Conservation (phyloP, 768 basidiomycete species). For the Cystofilobasidium macerans region DNA sequence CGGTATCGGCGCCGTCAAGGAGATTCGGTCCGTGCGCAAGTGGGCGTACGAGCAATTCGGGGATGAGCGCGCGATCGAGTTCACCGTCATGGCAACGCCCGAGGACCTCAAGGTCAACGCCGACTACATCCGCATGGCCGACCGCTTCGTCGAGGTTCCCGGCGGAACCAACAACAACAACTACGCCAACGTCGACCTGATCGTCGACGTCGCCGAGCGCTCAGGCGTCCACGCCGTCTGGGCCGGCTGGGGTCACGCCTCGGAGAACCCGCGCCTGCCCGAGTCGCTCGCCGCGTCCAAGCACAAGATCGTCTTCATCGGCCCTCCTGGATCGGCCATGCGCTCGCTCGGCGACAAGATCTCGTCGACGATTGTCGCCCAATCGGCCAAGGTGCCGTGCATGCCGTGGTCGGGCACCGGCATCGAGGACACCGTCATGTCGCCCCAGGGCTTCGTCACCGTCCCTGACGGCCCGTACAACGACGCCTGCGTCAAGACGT, state of each 20-base stretch:
- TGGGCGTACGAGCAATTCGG: constrained; percentile 99
- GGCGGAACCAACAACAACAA: constrained; percentile 99
- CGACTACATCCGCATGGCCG: constrained; percentile 99
- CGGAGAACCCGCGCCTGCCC: constrained; percentile 92
- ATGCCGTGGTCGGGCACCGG: constrained; percentile 99
- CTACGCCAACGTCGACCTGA: constrained; percentile 98
- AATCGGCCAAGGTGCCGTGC: constrained; percentile 88
- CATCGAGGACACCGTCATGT: constrained; percentile 72
- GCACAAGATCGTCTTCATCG: constrained; percentile 97
- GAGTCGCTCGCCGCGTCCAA: constrained; percentile 84
- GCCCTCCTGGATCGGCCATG: constrained; percentile 98
- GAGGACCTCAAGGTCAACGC: constrained; percentile 92
- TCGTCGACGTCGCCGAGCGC: constrained; percentile 94
- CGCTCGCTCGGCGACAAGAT: constrained; percentile 98
- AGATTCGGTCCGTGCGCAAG: constrained; percentile 96
- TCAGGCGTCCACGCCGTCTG: constrained; percentile 97
- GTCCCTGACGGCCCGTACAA: constrained; percentile 85
- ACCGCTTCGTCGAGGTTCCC: constrained; percentile 96
- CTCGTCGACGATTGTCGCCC: constrained; percentile 97
- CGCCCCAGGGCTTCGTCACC: constrained; percentile 76
- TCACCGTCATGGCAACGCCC: constrained; percentile 99
- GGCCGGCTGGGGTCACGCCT: constrained; percentile 99
- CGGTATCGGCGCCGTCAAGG: constrained; percentile 98
- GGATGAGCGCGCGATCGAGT: constrained; percentile 86
- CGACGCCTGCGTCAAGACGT: constrained; percentile 73